A percentile compares a stretch with the other conserved stretches of the same genome.
These are phyloP conservation scores for Inonotus obliquus DNA, from an alignment of 1,284 basidiomycete genomes.

Conservation along the genomic window DNA sequence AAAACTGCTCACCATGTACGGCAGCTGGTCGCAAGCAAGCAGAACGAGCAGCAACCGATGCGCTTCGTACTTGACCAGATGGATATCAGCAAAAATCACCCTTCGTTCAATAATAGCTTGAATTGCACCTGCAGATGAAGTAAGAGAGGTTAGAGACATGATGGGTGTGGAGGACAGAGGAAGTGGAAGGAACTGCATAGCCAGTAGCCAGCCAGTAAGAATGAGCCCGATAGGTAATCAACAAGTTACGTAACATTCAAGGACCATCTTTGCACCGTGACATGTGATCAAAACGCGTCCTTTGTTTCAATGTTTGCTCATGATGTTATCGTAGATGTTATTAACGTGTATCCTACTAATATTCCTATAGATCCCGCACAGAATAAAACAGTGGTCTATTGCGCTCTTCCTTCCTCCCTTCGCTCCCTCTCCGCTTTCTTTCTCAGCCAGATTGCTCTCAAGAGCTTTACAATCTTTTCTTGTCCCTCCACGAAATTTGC, in stretches of 20 bases:
- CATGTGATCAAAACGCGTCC: neutral
- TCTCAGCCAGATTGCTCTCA: conserved; percentile 37
- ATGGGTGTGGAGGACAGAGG: neutral
- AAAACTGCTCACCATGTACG: conserved; percentile 5
- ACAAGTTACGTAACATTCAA: neutral
- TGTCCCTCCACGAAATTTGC: conserved; percentile 35
- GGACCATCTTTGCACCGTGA: neutral
- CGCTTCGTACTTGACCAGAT: neutral
- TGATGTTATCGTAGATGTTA: no score
- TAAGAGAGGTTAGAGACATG: conserved; percentile 12
- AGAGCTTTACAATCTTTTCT: conserved; percentile 32
- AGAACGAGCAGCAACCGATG: conserved; percentile 1
- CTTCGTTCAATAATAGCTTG: neutral
- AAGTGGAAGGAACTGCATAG: neutral
- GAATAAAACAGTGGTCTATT: neutral
- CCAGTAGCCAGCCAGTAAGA: conserved; percentile 1
- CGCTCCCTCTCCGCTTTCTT: conserved; percentile 28
- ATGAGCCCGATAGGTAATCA: neutral
- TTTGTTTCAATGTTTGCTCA: neutral
- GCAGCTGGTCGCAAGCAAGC: conserved; percentile 4
- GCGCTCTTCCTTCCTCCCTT: neutral
- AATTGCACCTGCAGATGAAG: conserved; percentile 9
- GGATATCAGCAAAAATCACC: neutral
- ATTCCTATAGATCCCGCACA: neutral
- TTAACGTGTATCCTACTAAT: no score